Percentiles rank a stretch among this genome's conserved stretches.
Conservation (phyloP, 2,329 filamentous ascomycete genomes). For the Bisporella sp. region DNA sequence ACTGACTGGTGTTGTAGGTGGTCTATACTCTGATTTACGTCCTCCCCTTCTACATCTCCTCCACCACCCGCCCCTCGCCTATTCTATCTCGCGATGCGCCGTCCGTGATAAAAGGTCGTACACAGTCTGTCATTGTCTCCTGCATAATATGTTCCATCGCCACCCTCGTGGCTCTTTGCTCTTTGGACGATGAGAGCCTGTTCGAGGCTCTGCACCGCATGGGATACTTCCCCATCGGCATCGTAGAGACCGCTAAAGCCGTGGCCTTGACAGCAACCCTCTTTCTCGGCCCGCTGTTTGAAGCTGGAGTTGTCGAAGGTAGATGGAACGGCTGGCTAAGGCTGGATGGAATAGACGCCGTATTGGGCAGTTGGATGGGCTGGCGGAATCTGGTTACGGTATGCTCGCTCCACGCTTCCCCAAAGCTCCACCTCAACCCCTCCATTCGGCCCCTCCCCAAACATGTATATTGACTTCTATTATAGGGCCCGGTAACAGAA, state of each 20-base stretch:
- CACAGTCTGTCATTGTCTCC: constrained; percentile 71
- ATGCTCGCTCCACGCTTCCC: constrained; percentile 29
- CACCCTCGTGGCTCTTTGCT: constrained; percentile 60
- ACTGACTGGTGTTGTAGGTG: constrained; percentile 41
- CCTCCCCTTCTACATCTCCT: constrained; percentile 79
- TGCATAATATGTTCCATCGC: constrained; percentile 60
- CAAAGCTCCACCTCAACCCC: neutral
- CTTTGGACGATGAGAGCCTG: constrained; percentile 42
- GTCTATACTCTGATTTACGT: constrained; percentile 87
- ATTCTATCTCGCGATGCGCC: constrained; percentile 80
- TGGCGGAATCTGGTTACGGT: constrained; percentile 87
- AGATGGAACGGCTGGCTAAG: constrained; percentile 59
- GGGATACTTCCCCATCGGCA: constrained; percentile 72
- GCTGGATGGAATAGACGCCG: constrained; percentile 46
- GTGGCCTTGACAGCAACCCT: constrained; percentile 70
- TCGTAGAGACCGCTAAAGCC: constrained; percentile 54
- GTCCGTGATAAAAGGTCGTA: constrained; percentile 79
- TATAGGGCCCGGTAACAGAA: constrained; percentile 77
- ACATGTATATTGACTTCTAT: neutral
- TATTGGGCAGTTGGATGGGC: constrained; percentile 67
- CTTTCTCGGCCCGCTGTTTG: constrained; percentile 80
- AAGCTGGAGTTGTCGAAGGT: constrained; percentile 66
- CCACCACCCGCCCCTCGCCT: constrained; percentile 70
- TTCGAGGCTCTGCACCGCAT: constrained; percentile 59
- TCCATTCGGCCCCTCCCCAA: neutral